These are phyloP conservation scores for Inonotus hispidus DNA, from an alignment of 1,284 basidiomycete genomes.

Conservation along the genomic window DNA sequence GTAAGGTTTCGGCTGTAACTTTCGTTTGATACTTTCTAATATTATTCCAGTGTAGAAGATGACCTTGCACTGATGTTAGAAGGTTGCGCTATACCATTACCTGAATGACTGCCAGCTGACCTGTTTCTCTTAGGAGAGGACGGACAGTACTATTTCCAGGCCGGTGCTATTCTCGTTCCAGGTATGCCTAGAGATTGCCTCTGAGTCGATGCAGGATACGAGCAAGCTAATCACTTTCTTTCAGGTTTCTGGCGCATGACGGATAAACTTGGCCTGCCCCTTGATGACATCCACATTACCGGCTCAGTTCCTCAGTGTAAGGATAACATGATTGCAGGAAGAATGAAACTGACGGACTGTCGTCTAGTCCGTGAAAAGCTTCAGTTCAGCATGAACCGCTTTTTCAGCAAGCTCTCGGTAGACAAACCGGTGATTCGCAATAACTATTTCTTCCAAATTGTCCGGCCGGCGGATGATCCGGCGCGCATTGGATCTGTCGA, in stretches of 20 bases:
- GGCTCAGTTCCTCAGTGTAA: constrained; percentile 69
- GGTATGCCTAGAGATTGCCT: constrained; percentile 32
- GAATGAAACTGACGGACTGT: neutral
- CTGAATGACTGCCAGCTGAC: neutral
- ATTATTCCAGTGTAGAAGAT: constrained; percentile 48
- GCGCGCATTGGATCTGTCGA: constrained; percentile 33
- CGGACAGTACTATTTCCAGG: constrained; percentile 68
- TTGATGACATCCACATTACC: constrained; percentile 68
- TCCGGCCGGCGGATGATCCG: constrained; percentile 29
- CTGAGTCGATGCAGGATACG: neutral
- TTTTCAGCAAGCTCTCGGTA: constrained; percentile 59
- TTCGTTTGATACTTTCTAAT: constrained; percentile 12
- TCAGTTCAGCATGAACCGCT: constrained; percentile 59
- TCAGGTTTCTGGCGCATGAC: constrained; percentile 71
- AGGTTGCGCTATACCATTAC: constrained; percentile 34
- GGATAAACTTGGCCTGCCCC: constrained; percentile 69
- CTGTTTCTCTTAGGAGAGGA: constrained; percentile 40
- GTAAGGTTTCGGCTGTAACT: constrained; percentile 33
- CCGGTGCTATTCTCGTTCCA: constrained; percentile 61
- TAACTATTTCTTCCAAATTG: constrained; percentile 65
- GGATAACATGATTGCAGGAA: constrained; percentile 22
- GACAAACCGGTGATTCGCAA: constrained; percentile 69
- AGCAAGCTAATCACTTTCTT: no score
- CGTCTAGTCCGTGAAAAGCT: constrained; percentile 57
- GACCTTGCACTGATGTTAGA: constrained; percentile 76